Base-by-base conservation (phyloP, 2,329 filamentous ascomycete genomes). In the Paecilomyces niveus region DNA sequence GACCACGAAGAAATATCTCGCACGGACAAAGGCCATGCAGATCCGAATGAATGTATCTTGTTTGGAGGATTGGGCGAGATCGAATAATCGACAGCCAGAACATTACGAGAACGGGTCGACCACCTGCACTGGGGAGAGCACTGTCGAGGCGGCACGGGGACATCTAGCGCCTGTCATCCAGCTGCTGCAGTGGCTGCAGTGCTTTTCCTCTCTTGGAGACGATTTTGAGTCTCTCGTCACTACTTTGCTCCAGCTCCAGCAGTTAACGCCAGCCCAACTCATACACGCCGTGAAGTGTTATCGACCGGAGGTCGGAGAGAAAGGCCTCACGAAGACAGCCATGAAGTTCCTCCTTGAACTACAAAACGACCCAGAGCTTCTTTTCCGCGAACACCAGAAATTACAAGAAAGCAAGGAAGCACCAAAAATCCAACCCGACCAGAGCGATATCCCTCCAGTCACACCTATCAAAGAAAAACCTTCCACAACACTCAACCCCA, bases 31-130 rank as follows among this genome's bases (percentile, higher is more conserved):
- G 74, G 94, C 94, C 3, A 99, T 99, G 94, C 94, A 99, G 73
- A 97, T 99, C 66, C 90, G 94, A 64, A 97, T 99, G 92, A 99
- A 99, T 71, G 86, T 99, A 6, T 97, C 94, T 0, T 88, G 87
- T 7, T 79, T 99, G 21, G 94, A 99, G 73, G 94, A 99, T 70
- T 99, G 94, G 94, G 93, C 94, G 1, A 84, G 93, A 31, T 83
- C 85, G 15, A 99, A 99, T 75, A 97, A 96, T 71, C 85, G 94
- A 29, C 88, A 95, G 65, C 92, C 94, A 1, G 94, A 97, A 70
- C 93, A 97, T 74, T 97, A 91, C 72, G 93, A 99, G 73, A 89
- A 92, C 65, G 93, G 93, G 18, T 92, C 93, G 56, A 92, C 90
- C 74, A 89, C 83, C 18, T 86, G 89, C 6, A 90, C 87, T 0